These are phyloP conservation scores for Hymenoscyphus repandus DNA, from an alignment of 2,329 filamentous ascomycete genomes.

Conservation along the genomic window DNA sequence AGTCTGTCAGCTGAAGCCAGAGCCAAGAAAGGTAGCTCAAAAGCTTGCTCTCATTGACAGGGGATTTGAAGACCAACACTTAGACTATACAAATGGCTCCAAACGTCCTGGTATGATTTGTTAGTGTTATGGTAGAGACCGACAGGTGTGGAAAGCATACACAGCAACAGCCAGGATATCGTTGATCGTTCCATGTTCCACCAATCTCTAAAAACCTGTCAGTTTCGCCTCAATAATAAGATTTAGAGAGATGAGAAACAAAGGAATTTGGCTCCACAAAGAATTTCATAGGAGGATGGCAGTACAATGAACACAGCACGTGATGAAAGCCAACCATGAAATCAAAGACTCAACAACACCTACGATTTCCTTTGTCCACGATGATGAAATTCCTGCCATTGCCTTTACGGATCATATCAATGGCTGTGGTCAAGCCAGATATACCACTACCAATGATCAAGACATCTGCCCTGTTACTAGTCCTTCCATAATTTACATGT, in stretches of 20 bases:
- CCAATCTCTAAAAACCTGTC: slow-evolving; percentile 33
- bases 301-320: too few relatives aligned
- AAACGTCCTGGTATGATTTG: not conserved
- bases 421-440: slow-evolving; percentile 40
- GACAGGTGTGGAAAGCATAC: slow-evolving; percentile 17
- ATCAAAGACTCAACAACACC: too few relatives aligned
- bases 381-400: slow-evolving; percentile 30
- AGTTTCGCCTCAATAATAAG: too few relatives aligned
- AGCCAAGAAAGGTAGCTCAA: not conserved
- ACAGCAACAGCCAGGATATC: slow-evolving; percentile 50
- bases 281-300: too few relatives aligned
- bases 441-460: slow-evolving; percentile 52
- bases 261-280: too few relatives aligned
- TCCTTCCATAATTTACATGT: not conserved
- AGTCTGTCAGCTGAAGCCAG: slow-evolving; percentile 43
- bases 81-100: slow-evolving; percentile 3
- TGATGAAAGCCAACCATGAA: too few relatives aligned
- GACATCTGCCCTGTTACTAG: not conserved
- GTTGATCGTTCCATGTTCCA: slow-evolving; percentile 50
- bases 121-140: too few relatives aligned
- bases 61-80: not conserved
- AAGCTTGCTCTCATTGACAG: not conserved
- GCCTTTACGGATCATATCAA: slow-evolving; percentile 45
- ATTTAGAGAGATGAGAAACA: too few relatives aligned
- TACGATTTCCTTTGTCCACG: slow-evolving; percentile 44